Evolutionary conservation across 176 grass and related monocot genomes (phyloP).

Genomic region (Coix lacrymajobi): DNA sequence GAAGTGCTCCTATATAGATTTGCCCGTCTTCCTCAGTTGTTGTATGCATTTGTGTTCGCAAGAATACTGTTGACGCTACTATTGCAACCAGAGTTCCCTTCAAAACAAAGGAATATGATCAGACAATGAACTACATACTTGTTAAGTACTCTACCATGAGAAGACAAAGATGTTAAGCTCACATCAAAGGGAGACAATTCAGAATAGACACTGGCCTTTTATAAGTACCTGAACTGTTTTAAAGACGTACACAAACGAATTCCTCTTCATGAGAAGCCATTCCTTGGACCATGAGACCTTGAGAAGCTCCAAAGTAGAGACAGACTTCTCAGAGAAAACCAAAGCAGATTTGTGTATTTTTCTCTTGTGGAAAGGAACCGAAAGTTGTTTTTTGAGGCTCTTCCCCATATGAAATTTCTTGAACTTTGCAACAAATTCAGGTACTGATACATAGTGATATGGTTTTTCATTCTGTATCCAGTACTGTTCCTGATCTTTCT

Average conservation of each 20-base stretch:
- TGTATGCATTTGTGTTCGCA: slow-evolving; percentile 55
- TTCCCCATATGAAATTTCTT: slow-evolving; percentile 65
- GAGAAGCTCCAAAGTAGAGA: slow-evolving; percentile 68
- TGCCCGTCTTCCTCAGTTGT: slow-evolving; percentile 52
- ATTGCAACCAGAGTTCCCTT: slow-evolving; percentile 62
- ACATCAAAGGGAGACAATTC: background rate
- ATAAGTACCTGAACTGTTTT: slow-evolving; percentile 78
- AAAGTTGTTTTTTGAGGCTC: slow-evolving; percentile 58
- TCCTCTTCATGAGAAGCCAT: slow-evolving; percentile 93
- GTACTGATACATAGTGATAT: slow-evolving; percentile 59
- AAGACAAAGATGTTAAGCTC: background rate
- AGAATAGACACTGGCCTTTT: background rate
- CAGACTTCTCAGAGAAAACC: slow-evolving; percentile 58
- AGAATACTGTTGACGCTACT: slow-evolving; percentile 65
- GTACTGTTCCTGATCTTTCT: slow-evolving; percentile 69
- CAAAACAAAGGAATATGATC: slow-evolving; percentile 6
- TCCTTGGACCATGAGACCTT: slow-evolving; percentile 78
- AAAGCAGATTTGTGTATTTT: slow-evolving; percentile 77
- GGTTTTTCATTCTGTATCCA: slow-evolving; percentile 45
- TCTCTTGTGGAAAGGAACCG: slow-evolving; percentile 65
- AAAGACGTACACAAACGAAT: slow-evolving; percentile 86
- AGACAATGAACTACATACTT: slow-evolving; percentile 13
- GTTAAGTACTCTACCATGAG: background rate
- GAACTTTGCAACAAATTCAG: slow-evolving; percentile 59
- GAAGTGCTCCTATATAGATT: slow-evolving; percentile 78